Base-by-base conservation (phyloP, 1,284 basidiomycete genomes). In the Cutaneotrichosporon sp. region DNA sequence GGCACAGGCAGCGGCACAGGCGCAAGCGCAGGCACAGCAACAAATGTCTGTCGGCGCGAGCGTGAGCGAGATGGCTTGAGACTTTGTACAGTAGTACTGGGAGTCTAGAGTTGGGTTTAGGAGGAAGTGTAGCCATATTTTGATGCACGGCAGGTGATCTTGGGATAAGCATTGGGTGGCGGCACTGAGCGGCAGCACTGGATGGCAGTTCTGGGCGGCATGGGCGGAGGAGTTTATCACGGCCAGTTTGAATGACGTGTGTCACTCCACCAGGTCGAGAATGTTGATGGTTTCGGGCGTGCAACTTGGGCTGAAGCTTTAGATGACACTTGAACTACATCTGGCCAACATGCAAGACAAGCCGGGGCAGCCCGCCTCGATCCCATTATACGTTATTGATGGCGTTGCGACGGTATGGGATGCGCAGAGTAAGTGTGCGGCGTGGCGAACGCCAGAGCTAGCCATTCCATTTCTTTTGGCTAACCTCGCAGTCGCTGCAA, bases 401-500 rank as follows among this genome's bases (percentile, higher is more conserved):
- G 68, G 70, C 9, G 68, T 73, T 46, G 74, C 68, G n/a, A 75
- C 72, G 18, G 61, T 73, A 21, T 76, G 74, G 74, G 72, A 74
- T 54, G 66, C 72, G n/a, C 69, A 72, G 63, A 58, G 71, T 72
- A 41, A 43, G 69, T 58, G 20, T 18, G 12, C 23, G 26, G 7
- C 7, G 26, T 30, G 5, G 10, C 8, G 36, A n/a, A n/a, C n/a
- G 15, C 8, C 36, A 18, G 36, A n/a, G 15, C 4, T n/a, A 7
- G 36, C 15, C 14, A 37, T 17, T n/a, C n/a, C 36, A 4, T 38
- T 15, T 13, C 36, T 8, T n/a, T 38, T 2, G 26, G 22, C 55
- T 58, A n/a, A 51, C 52, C 26, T 13, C n/a, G 4, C 26, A 73
- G 91, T 90, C 68, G 84, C 90, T 60, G 84, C 84, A 12, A 80